Percentiles rank a stretch among this genome's conserved stretches.
phyloP scores from a whole-genome alignment of 129 eudicot genomes.

The Saussurea involucrata region DNA sequence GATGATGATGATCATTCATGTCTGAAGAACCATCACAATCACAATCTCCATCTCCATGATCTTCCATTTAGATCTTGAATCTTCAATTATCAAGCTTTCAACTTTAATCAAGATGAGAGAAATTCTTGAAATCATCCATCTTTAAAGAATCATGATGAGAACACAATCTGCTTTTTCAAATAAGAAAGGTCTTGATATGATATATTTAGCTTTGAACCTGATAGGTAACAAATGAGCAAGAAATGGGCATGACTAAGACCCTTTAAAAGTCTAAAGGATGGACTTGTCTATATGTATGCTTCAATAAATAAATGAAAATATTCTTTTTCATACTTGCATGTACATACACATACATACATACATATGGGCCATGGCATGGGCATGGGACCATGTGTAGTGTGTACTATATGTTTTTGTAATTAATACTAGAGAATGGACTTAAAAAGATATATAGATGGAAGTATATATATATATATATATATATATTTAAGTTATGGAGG shows the following conservation, averaged over 20 bases:
- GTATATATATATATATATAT: too few relatives aligned
- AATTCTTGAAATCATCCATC: slow-evolving; percentile 17
- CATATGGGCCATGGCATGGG: slow-evolving; percentile 12
- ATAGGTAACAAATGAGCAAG: slow-evolving; percentile 25
- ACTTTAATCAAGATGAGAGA: slow-evolving; percentile 4
- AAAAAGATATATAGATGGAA: slow-evolving; percentile 9
- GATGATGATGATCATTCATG: slow-evolving; percentile 15
- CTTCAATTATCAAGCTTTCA: background rate
- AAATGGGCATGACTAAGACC: slow-evolving; percentile 29
- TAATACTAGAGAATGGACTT: slow-evolving; percentile 28
- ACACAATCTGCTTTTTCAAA: slow-evolving; percentile 26
- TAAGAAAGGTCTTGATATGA: slow-evolving; percentile 25
- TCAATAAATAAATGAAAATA: slow-evolving; percentile 29
- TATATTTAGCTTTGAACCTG: slow-evolving; percentile 33
- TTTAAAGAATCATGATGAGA: slow-evolving; percentile 30
- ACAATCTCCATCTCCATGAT: slow-evolving; percentile 27
- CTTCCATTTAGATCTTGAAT: slow-evolving; percentile 6
- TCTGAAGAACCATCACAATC: slow-evolving; percentile 22
- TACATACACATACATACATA: slow-evolving; percentile 22
- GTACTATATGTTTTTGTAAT: slow-evolving; percentile 20
- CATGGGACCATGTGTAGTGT: slow-evolving; percentile 22
- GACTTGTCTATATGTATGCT: slow-evolving; percentile 34
- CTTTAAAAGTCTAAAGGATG: slow-evolving; percentile 35
- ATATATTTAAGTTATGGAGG: slow-evolving; percentile 22
- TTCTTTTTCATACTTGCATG: slow-evolving; percentile 30